These are phyloP conservation scores for Trichoderma parareesei DNA, from an alignment of 495 filamentous ascomycete genomes.

Conservation along the genomic window DNA sequence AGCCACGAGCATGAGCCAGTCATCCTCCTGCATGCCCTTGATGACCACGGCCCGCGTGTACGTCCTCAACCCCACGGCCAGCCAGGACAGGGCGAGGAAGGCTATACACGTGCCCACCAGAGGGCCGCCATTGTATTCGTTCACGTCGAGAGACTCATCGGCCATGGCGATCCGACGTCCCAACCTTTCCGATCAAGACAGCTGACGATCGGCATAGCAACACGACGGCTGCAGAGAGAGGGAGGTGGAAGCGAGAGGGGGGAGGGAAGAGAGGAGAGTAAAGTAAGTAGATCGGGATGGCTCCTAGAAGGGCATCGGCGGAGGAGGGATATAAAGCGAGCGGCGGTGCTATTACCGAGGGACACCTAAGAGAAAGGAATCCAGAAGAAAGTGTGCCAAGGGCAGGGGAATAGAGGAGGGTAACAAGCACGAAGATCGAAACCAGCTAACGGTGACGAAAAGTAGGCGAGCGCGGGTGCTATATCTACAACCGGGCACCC, in stretches of 20 bases:
- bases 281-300: neutral
- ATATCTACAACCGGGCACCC: slow-evolving; percentile 5
- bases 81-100: slow-evolving; percentile 26
- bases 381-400: neutral
- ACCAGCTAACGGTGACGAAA: neutral
- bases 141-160: slow-evolving; percentile 8
- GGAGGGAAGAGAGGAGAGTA: neutral
- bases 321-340: neutral
- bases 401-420: neutral
- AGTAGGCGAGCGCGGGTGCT: neutral
- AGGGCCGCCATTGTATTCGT: slow-evolving; percentile 26
- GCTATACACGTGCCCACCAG: slow-evolving; percentile 23
- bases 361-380: too few relatives aligned
- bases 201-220: slow-evolving; percentile 1
- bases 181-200: slow-evolving; percentile 1
- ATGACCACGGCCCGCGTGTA: slow-evolving; percentile 30
- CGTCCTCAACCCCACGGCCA: slow-evolving; percentile 28
- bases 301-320: neutral
- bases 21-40: slow-evolving; percentile 31
- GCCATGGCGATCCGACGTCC: slow-evolving; percentile 7
- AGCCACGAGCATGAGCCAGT: slow-evolving; percentile 34
- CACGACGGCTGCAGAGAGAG: neutral
- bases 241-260: neutral
- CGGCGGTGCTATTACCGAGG: too few relatives aligned
- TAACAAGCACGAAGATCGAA: neutral